phyloP scores from a whole-genome alignment of 176 grass and related monocot genomes.

The Ananas comosus region DNA sequence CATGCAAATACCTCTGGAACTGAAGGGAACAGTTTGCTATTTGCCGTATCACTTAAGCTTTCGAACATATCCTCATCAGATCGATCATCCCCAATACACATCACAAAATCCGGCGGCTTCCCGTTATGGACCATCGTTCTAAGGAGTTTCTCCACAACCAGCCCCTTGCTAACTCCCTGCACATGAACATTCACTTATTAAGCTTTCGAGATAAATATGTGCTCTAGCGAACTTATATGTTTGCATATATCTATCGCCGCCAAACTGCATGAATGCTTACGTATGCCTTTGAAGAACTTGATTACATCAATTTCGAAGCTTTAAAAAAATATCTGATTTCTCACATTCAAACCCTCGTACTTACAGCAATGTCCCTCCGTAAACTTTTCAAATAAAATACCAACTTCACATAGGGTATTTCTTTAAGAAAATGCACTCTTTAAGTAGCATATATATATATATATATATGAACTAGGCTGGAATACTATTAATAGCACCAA shows the following conservation, averaged over 20 bases:
- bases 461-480: too few relatives aligned
- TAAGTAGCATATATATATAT: too few relatives aligned
- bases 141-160: conserved; percentile 33
- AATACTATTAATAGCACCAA: too few relatives aligned
- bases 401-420: too few relatives aligned
- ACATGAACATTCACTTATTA: conserved; percentile 3
- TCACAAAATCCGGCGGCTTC: conserved; percentile 43
- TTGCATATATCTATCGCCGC: not conserved
- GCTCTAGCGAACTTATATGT: not conserved
- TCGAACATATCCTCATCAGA: conserved; percentile 73
- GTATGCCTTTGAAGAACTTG: conserved; percentile 10
- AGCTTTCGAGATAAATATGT: not conserved
- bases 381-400: too few relatives aligned
- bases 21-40: conserved; percentile 4
- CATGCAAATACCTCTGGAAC: conserved; percentile 37
- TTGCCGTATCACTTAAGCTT: conserved; percentile 10
- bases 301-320: not conserved
- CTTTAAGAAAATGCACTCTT: too few relatives aligned
- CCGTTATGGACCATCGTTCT: conserved; percentile 15
- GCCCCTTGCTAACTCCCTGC: conserved; percentile 49
- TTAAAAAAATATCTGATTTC: too few relatives aligned
- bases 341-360: too few relatives aligned
- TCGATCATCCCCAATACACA: conserved; percentile 55
- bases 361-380: too few relatives aligned
- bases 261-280: not conserved